Percentiles rank a stretch among this genome's conserved stretches.
Evolutionary conservation across 495 filamentous ascomycete species (phyloP).

Genomic region (Lasiosphaeria miniovina): DNA sequence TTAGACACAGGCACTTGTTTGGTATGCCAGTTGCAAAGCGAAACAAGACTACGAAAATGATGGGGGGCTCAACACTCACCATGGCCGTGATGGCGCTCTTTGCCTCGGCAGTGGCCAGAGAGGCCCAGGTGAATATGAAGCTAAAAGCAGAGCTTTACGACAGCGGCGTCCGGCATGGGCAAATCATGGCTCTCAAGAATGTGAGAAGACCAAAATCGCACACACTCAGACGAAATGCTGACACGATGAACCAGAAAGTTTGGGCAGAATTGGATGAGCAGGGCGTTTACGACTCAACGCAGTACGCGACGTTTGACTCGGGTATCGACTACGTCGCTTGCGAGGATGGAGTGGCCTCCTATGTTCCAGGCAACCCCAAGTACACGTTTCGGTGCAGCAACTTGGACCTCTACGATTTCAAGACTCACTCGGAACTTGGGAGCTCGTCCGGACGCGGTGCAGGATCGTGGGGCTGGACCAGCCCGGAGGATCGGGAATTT

Average conservation of each 20-base stretch:
- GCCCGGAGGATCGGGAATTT: constrained; percentile 52
- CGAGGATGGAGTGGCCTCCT: constrained; percentile 44
- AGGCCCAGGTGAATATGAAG: constrained; percentile 27
- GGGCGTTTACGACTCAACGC: constrained; percentile 37
- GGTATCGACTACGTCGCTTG: constrained; percentile 36
- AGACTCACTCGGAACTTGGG: constrained; percentile 46
- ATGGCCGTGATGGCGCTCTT: constrained; percentile 35
- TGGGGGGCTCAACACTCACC: neutral
- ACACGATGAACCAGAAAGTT: constrained; percentile 19
- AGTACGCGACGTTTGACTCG: constrained; percentile 32
- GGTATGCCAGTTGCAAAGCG: neutral
- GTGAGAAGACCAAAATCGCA: constrained; percentile 18
- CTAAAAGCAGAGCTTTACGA: constrained; percentile 38
- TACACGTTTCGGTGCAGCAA: constrained; percentile 53
- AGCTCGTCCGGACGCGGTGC: constrained; percentile 34
- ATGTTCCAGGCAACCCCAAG: constrained; percentile 40
- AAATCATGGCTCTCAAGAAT: constrained; percentile 46
- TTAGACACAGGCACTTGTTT: neutral
- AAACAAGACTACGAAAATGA: neutral
- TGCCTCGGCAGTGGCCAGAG: constrained; percentile 32
- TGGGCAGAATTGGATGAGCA: constrained; percentile 34
- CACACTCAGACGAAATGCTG: neutral
- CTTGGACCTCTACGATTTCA: constrained; percentile 53
- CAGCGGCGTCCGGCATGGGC: constrained; percentile 43
- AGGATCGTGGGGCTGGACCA: constrained; percentile 54